Evolutionary conservation across 768 basidiomycete genomes (phyloP).

Genomic region (Amanita jacksonii): DNA sequence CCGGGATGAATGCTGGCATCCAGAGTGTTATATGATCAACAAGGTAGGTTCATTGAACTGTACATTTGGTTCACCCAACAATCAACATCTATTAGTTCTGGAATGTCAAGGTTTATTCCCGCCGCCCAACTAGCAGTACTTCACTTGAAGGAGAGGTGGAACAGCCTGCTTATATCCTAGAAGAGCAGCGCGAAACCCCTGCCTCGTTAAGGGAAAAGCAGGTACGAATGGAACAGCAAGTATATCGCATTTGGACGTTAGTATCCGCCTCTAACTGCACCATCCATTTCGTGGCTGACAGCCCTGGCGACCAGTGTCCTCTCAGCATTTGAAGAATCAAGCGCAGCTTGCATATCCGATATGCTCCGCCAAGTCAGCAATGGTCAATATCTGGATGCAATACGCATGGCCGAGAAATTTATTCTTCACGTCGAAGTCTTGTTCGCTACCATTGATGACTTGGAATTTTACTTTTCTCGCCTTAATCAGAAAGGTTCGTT

Average conservation of each 20-base stretch:
- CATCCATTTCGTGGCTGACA: conserved; percentile 5
- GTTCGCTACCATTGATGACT: conserved; percentile 94
- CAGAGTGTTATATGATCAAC: conserved; percentile 99
- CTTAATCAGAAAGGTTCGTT: conserved; percentile 76
- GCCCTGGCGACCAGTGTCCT: conserved; percentile 61
- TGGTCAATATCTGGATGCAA: conserved; percentile 91
- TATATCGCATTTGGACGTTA: conserved; percentile 98
- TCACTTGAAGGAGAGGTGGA: conserved; percentile 41
- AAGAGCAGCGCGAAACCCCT: conserved; percentile 76
- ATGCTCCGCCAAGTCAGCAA: conserved; percentile 98
- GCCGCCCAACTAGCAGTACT: conserved; percentile 55
- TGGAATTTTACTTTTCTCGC: conserved; percentile 78
- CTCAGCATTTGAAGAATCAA: conserved; percentile 98
- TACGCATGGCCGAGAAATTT: conserved; percentile 97
- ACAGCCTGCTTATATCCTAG: conserved; percentile 55
- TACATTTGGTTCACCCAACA: background rate
- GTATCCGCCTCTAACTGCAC: conserved; percentile 20
- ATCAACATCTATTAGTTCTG: conserved; percentile 59
- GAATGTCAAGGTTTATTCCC: conserved; percentile 90
- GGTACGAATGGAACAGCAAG: conserved; percentile 90
- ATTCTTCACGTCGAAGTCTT: conserved; percentile 97
- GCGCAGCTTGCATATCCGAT: conserved; percentile 97
- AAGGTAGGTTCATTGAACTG: conserved; percentile 49
- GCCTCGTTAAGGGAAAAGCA: conserved; percentile 82
- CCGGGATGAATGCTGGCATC: conserved; percentile 99